Evolutionary conservation across 2,329 filamentous ascomycete genomes (phyloP), one percentile per base, ranked within the genome.

Genomic region (Leptosphaerulina australis): DNA sequence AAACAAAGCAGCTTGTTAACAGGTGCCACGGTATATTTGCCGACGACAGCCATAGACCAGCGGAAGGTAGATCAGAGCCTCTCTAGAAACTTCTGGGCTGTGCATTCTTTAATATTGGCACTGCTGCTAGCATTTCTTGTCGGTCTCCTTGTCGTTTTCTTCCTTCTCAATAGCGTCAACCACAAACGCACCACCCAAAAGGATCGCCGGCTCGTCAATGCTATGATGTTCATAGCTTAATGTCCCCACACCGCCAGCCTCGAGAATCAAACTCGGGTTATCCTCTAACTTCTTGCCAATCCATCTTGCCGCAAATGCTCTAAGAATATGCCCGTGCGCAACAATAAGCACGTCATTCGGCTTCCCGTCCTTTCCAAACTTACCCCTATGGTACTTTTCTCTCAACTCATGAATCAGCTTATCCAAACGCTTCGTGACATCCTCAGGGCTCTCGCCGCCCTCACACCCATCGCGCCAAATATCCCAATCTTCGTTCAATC

Each of bases 241-340:
- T 26, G 77, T 81, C 6, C 78, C 78, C 30, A 81, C 78, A 35
- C 78, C 78, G 2, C 78, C 78, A 4, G 78, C 78, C 71, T 97
- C 92, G n/a, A 97, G 76, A 54, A 96, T 79, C 69, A 97, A 85
- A 5, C 86, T 83, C 29, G 90, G 88, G 6, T 88, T 91, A 39
- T 91, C 86, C 45, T 84, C 82, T 50, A 97, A 77, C 10, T 83
- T 79, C 76, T 88, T 88, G 0, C 85, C 84, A 0, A 86, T 82
- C 92, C 92, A 97, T 24, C 91, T 81, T 79, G 93, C 90, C 5
- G 92, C 91, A 70, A 97, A 91, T 0, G 90, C 90, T 12, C 92
- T 81, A 44, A 97, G 76, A 48, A 96, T 93, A 75, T 96, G 92
- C 0, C 92, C 92, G 69, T 97, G 92, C 17, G 90, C 92, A 5